These are phyloP conservation scores for Alternaria sp. DNA, from an alignment of 2,329 filamentous ascomycete genomes.

Conservation along the genomic window DNA sequence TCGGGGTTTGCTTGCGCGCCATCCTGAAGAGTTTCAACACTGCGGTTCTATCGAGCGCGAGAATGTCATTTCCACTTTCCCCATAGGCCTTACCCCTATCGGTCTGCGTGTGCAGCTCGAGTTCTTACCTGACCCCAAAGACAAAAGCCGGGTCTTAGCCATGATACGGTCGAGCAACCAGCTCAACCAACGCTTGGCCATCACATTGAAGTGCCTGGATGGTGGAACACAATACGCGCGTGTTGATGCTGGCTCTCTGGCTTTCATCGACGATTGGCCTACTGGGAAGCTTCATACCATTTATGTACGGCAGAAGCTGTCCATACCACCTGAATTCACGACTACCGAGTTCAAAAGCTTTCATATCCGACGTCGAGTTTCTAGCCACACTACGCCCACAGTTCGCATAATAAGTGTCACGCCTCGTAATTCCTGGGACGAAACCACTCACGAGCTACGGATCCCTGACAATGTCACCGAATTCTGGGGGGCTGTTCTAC, in stretches of 20 bases:
- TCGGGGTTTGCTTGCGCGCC: constrained; percentile 33
- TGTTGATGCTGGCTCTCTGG: constrained; percentile 57
- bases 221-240: constrained; percentile 44
- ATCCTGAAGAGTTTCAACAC: constrained; percentile 28
- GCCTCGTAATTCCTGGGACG: constrained; percentile 22
- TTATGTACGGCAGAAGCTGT: constrained; percentile 31
- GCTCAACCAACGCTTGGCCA: constrained; percentile 32
- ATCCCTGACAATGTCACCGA: constrained; percentile 19
- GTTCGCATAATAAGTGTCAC: constrained; percentile 25
- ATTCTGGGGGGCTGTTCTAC: constrained; percentile 21
- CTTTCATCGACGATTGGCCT: constrained; percentile 54
- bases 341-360: constrained; percentile 28
- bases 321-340: constrained; percentile 29
- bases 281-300: constrained; percentile 30
- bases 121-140: constrained; percentile 22
- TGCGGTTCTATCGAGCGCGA: constrained; percentile 32
- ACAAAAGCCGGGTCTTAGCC: constrained; percentile 21
- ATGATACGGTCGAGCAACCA: constrained; percentile 30
- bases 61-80: constrained; percentile 22
- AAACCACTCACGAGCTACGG: constrained; percentile 21
- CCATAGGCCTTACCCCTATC: constrained; percentile 27
- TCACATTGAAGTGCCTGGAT: constrained; percentile 30
- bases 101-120: constrained; percentile 34
- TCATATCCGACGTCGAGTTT: constrained; percentile 24
- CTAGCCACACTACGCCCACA: constrained; percentile 19